Conservation (phyloP, 208 protist genomes). For the Acanthamoeba sp. region DNA sequence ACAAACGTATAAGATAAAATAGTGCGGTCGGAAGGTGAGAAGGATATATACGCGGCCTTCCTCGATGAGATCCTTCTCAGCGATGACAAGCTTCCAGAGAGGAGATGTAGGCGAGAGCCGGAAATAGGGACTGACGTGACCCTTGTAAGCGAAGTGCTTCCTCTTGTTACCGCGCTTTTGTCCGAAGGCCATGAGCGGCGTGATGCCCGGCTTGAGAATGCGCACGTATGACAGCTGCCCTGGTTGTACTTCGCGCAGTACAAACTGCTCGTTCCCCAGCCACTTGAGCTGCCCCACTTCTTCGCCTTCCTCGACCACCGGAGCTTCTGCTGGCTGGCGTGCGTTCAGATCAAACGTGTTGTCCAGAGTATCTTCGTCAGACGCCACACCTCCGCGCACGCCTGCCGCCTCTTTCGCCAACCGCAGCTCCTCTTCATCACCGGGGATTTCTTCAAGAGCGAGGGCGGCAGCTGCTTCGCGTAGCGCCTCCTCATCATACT, state of each 20-base stretch:
- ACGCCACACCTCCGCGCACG: no score
- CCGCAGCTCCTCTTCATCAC: neutral
- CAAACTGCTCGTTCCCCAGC: neutral
- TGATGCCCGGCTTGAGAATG: neutral
- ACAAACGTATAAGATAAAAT: neutral
- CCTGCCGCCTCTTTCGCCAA: neutral
- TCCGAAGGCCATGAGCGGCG: slow-evolving; percentile 18
- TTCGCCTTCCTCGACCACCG: slow-evolving; percentile 10
- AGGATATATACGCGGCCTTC: neutral
- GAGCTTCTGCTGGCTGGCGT: neutral
- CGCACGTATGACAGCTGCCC: neutral
- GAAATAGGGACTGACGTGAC: slow-evolving; percentile 8
- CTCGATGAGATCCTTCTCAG: slow-evolving; percentile 41
- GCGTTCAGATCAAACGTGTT: neutral
- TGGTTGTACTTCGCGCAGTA: neutral
- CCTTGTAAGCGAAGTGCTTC: slow-evolving; percentile 29
- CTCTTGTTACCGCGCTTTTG: slow-evolving; percentile 45
- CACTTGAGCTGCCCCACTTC: slow-evolving; percentile 6
- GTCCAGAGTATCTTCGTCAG: neutral
- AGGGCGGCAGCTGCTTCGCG: neutral
- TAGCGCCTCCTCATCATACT: neutral
- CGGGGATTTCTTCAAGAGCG: neutral
- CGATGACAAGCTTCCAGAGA: slow-evolving; percentile 22
- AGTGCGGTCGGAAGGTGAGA: neutral
- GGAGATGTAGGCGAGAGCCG: slow-evolving; percentile 25